Evolutionary conservation across 1,284 basidiomycete genomes (phyloP).

Genomic region (Chalciporus piperatoides): DNA sequence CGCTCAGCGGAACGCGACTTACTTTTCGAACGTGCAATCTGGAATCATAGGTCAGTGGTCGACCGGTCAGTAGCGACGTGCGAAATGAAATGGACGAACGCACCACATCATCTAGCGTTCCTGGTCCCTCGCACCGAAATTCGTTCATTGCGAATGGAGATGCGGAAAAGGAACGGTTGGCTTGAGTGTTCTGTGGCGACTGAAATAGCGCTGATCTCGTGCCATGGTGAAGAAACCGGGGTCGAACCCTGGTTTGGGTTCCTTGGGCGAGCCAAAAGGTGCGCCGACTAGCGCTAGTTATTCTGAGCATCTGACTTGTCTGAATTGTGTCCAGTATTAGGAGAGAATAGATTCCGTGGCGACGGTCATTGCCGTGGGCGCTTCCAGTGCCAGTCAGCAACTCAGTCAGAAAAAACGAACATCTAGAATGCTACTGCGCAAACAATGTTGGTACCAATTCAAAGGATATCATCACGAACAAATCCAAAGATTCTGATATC

Average conservation of each 20-base stretch:
- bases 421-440: too few species aligned
- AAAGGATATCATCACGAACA: too few species aligned
- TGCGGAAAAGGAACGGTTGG: constrained; percentile 3
- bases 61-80: not conserved
- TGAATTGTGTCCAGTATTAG: too few species aligned
- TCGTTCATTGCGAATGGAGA: constrained; percentile 7
- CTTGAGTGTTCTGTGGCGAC: not conserved
- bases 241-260: too few species aligned
- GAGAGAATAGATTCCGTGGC: not conserved
- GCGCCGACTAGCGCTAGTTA: not conserved
- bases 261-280: not conserved
- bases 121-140: not conserved
- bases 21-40: constrained; percentile 26
- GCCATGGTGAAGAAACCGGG: not conserved
- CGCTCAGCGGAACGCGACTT: constrained; percentile 1
- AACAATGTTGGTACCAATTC: too few species aligned
- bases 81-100: constrained; percentile 4
- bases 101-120: constrained; percentile 22
- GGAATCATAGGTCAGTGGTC: not conserved
- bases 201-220: not conserved
- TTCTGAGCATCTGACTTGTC: not conserved
- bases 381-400: too few species aligned
- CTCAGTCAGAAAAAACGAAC: too few species aligned
- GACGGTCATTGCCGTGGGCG: too few species aligned
- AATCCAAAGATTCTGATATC: too few species aligned